A percentile compares a stretch with the other conserved stretches of the same genome.
Evolutionary conservation across 179 eudicot genomes (phyloP).

Genomic region (Dionaea muscipula): DNA sequence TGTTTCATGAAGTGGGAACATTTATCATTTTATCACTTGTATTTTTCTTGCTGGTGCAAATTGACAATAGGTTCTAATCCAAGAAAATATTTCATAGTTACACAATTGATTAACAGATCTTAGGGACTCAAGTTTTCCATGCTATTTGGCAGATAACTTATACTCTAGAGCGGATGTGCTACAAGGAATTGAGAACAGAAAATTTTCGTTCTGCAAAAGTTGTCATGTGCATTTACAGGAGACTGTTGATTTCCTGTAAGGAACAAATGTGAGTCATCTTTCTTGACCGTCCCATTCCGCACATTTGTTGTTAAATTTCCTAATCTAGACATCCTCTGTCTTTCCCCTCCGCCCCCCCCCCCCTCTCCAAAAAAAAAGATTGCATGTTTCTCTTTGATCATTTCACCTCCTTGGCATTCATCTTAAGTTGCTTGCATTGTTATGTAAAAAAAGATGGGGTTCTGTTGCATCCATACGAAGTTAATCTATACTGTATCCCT

Average conservation of each 20-base stretch:
- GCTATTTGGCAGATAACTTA: constrained; percentile 50
- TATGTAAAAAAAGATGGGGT: too few relatives aligned
- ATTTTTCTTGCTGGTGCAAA: neutral
- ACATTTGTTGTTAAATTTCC: too few relatives aligned
- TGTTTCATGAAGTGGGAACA: too few relatives aligned
- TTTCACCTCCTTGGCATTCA: too few relatives aligned
- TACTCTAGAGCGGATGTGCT: constrained; percentile 79
- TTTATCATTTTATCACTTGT: neutral
- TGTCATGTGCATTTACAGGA: constrained; percentile 71
- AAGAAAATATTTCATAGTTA: neutral
- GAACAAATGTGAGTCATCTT: constrained; percentile 77
- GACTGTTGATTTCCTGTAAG: constrained; percentile 62
- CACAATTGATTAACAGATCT: neutral
- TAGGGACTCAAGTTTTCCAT: constrained; percentile 8
- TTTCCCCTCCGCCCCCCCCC: too few relatives aligned
- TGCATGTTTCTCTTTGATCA: too few relatives aligned
- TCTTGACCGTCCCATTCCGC: neutral
- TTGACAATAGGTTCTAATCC: neutral
- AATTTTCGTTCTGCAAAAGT: constrained; percentile 55
- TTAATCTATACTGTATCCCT: too few relatives aligned
- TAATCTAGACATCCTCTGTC: too few relatives aligned
- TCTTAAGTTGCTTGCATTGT: too few relatives aligned
- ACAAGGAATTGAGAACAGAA: constrained; percentile 72
- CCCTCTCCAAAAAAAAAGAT: too few relatives aligned
- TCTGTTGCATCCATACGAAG: too few relatives aligned